Base-by-base conservation (phyloP, 2,329 filamentous ascomycete species). In the Exophiala dermatitidis region DNA sequence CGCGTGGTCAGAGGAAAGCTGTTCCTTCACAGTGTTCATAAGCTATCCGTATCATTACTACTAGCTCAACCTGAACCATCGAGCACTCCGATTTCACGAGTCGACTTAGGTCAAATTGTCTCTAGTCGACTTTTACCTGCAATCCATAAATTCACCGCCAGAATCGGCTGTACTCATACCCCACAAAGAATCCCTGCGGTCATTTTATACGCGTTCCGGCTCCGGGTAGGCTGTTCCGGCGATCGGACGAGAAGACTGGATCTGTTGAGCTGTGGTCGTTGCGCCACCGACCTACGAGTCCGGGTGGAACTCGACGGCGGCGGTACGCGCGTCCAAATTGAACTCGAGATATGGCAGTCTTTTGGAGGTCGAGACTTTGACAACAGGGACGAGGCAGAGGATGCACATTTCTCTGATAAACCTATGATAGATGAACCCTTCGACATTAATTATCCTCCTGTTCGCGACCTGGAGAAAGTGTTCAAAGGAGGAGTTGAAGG, bases 221-320 rank as follows among this genome's bases (percentile, higher is more conserved):
- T 50, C 48, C 40, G 48, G 41, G 5, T 50, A 44, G 48, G 48
- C 48, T 50, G 40, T 45, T 43, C 2, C 40, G 40, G 40, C 31
- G 48, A 45, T 45, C 40, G 41, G 38, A 45, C 40, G 48, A 50
- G 48, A 45, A 45, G 48, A 30, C 48, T 50, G 48, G 48, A 50
- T 38, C 36, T 38, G 36, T 38, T 38, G 7, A 38, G 36, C 45
- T 44, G 50, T 36, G 37, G 45, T 43, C 10, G 19, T 30, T 53
- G 50, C 45, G 50, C 50, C 50, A 53, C 45, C 50, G 50, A 53
- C 45, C 45, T 53, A 19, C 50, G 51, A 44, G 51, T 53, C 45
- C 46, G 51, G 26, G 51, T 53, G 45, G 46, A 53, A 45, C 38
- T 53, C 10, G 51, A 53, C n/a, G 43, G 51, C 46, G 51, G 32